Evolutionary conservation across 192 early-diverging fungal genomes (phyloP).

Genomic region (Chytriomyces hyalinus): DNA sequence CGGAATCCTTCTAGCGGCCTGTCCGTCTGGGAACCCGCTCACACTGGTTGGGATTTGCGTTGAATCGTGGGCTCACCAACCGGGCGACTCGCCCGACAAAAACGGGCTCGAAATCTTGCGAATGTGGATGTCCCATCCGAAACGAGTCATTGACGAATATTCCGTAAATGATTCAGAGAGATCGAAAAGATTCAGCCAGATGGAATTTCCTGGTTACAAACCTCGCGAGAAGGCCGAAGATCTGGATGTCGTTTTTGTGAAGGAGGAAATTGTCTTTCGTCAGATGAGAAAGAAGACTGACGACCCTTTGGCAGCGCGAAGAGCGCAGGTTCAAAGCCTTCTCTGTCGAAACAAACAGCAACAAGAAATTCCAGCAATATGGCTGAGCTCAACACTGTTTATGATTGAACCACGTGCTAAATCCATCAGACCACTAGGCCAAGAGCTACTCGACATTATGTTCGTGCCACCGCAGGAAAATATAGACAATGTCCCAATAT

Average conservation of each 20-base stretch:
- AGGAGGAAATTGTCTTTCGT: constrained; percentile 52
- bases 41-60: constrained; percentile 61
- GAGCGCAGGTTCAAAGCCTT: constrained; percentile 33
- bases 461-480: constrained; percentile 54
- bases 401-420: constrained; percentile 55
- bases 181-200: constrained; percentile 45
- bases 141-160: constrained; percentile 59
- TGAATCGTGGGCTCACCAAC: constrained; percentile 53
- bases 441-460: constrained; percentile 53
- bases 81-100: constrained; percentile 54
- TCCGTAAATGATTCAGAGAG: constrained; percentile 42
- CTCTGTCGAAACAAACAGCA: constrained; percentile 9
- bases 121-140: constrained; percentile 66
- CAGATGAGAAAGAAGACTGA: constrained; percentile 25
- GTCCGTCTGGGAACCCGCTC: constrained; percentile 43
- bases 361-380: constrained; percentile 24
- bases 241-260: constrained; percentile 44
- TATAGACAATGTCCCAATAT: constrained; percentile 43
- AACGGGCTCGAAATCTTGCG: constrained; percentile 57
- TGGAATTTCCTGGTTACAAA: constrained; percentile 24
- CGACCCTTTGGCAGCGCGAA: constrained; percentile 30
- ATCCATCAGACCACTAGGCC: constrained; percentile 43
- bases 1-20: constrained; percentile 29
- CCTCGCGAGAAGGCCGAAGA: constrained; percentile 28
- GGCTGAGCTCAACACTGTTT: constrained; percentile 55